These are phyloP conservation scores for Xylaria flabelliformis DNA, from an alignment of 495 filamentous ascomycete genomes.

Conservation along the genomic window DNA sequence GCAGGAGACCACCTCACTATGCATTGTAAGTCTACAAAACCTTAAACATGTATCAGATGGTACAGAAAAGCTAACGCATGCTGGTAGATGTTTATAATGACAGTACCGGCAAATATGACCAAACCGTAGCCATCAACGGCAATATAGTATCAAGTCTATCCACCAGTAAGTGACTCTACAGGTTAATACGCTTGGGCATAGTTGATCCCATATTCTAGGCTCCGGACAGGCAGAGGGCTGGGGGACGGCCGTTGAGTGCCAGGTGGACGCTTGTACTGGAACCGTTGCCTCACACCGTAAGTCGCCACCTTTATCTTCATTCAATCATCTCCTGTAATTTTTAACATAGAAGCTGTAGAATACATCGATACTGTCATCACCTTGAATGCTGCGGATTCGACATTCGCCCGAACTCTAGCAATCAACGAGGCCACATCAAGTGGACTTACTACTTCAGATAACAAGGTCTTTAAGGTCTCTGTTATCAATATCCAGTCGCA, in stretches of 20 bases:
- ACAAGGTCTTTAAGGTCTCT: slow-evolving; percentile 41
- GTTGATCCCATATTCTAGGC: not conserved
- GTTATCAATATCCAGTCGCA: slow-evolving; percentile 45
- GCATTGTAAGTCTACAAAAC: not conserved
- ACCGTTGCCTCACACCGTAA: slow-evolving; percentile 47
- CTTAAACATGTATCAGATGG: not conserved
- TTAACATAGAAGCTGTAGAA: slow-evolving; percentile 27
- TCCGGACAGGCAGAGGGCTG: slow-evolving; percentile 41
- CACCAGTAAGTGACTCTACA: slow-evolving; percentile 4
- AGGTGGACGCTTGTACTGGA: slow-evolving; percentile 44
- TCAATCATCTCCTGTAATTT: not conserved
- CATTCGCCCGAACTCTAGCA: slow-evolving; percentile 41
- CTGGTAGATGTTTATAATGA: slow-evolving; percentile 48
- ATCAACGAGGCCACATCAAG: slow-evolving; percentile 40
- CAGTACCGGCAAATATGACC: slow-evolving; percentile 47
- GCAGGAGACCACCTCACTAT: slow-evolving; percentile 4
- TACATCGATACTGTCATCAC: slow-evolving; percentile 46
- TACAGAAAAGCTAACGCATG: not conserved
- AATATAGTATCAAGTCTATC: slow-evolving; percentile 46
- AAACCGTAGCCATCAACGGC: slow-evolving; percentile 48
- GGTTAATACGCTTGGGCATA: not conserved
- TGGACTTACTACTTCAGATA: slow-evolving; percentile 38
- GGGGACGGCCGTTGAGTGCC: slow-evolving; percentile 53
- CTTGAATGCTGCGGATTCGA: slow-evolving; percentile 37
- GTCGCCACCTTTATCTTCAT: not conserved